Percentiles rank a stretch among this genome's conserved stretches.
phyloP scores from a whole-genome alignment of 2,329 filamentous ascomycete genomes.

The Penicillium brasilianum region DNA sequence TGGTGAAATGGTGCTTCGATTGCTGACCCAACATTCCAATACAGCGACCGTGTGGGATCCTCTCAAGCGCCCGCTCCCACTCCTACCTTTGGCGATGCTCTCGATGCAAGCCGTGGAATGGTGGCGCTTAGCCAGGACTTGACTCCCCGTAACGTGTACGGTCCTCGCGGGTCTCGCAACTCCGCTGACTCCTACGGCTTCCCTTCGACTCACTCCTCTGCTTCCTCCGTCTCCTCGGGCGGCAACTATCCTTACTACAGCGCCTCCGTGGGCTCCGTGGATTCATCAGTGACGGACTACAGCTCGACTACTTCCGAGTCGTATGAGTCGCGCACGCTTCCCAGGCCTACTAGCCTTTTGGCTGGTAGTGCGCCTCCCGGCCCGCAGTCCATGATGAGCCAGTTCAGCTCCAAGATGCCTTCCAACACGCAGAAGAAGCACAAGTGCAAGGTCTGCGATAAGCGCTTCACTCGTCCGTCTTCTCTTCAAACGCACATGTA shows the following conservation, averaged over 20 bases:
- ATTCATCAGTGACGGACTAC: conserved; percentile 88
- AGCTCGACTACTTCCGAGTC: conserved; percentile 84
- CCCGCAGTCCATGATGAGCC: conserved; percentile 97
- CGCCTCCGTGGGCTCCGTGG: conserved; percentile 70
- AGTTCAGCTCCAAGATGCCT: conserved; percentile 95
- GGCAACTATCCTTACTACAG: conserved; percentile 86
- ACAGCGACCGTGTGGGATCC: conserved; percentile 43
- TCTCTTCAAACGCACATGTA: conserved; percentile 98
- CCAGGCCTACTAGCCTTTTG: conserved; percentile 72
- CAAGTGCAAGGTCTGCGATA: conserved; percentile 98
- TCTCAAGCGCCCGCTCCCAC: conserved; percentile 58
- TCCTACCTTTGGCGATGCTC: conserved; percentile 80
- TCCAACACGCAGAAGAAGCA: conserved; percentile 98
- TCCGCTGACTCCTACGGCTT: conserved; percentile 91
- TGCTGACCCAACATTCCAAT: conserved; percentile 24
- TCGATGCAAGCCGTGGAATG: conserved; percentile 94
- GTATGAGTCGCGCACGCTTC: conserved; percentile 85
- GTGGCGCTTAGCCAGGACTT: conserved; percentile 91
- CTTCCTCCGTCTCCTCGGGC: conserved; percentile 87
- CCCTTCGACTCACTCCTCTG: conserved; percentile 84
- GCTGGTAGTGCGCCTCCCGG: conserved; percentile 73
- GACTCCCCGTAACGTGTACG: conserved; percentile 88
- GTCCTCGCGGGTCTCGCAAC: conserved; percentile 67
- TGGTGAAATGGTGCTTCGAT: background rate
- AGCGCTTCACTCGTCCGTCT: conserved; percentile 92